Base-by-base conservation (phyloP, 768 basidiomycete genomes). In the Sarcodon aspratus region DNA sequence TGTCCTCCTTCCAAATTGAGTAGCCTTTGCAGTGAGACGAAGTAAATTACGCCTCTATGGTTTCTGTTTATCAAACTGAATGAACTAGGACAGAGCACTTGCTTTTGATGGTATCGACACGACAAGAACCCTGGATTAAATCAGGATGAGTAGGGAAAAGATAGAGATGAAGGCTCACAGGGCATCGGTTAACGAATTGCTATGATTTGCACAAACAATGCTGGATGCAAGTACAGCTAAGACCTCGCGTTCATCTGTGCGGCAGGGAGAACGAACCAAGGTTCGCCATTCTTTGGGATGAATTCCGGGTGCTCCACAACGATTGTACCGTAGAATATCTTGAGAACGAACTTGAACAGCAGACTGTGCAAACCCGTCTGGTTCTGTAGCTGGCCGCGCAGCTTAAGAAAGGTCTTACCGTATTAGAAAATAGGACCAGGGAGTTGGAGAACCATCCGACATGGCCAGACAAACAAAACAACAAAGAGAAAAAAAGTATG, bases 321-420 rank as follows among this genome's bases (percentile, higher is more conserved):
- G 49, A 94, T 90, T 9, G 82, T 78, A 1, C 87, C 87, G 63
- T 94, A 94, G 66, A 94, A 94, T 53, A 92, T 86, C 61, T 87
- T 87, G 58, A 94, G 79, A 2, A 91, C 88, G 55, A 92, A 82
- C 55, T 76, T 76, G 61, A 88, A 90, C 31, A 89, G 68, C 13
- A 80, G 59, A 34, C 85, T 88, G 46, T 11, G 15, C 21, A n/a
- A 47, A 18, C 33, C 7, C 33, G 15, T 3, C 46, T 50, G 48
- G 27, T 9, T 36, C 11, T 8, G 31, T 31, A 34, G 6, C 46
- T 46, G 7, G 33, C 43, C 7, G 34, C 44, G 6, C n/a, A 46
- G 44, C 33, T 48, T 34, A 9, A 11, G 21, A 34, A 17, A 9
- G 36, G 45, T 52, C 64, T 33, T 54, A 80, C 85, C 85, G 73